Base-by-base conservation (phyloP, 1,284 basidiomycete genomes). In the Gomphus bonarii region DNA sequence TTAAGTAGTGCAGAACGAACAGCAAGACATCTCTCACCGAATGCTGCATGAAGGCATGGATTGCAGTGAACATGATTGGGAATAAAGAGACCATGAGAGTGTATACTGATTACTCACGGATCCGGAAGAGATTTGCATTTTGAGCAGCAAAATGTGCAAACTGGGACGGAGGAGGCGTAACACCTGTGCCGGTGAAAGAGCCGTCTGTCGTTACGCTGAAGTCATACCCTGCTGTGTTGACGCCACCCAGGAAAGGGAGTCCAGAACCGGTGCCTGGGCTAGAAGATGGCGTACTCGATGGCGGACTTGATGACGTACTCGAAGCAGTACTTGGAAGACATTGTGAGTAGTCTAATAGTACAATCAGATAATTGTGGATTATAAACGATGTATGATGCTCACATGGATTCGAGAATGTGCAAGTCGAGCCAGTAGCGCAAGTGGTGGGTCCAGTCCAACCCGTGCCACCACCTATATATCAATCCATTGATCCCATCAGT, bases 161-260 rank as follows among this genome's bases (percentile, higher is more conserved):
- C 58, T 77, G 75, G 18, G 66, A 59, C 0, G 66, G 58, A 5
- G 75, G 75, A 31, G 76, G 75, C 47, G 62, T 60, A 20, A 61
- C 59, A 1, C 69, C 68, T 35, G 69, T 71, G 18, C 70, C 72
- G 35, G 63, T 72, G 67, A 73, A 76, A 49, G 70, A 72, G 6
- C 75, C 76, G 61, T 76, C 68, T 1, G 75, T 77, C 10, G 65
- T 62, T 61, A 74, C 75, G 3, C 73, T 73, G 60, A 78, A 78
- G 63, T 78, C 75, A 64, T 75, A 77, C 0, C 75, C 75, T 2
- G 76, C 67, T 48, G 74, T 77, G 65, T 78, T 77, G 35, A 76
- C 74, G 64, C 75, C 74, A 0, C 72, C 73, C 9, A 76, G 64
- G 58, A 70, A 72, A 6, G 72, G 57, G 4, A 57, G 58, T 16